Percentiles rank a stretch among this genome's conserved stretches.
Conservation (phyloP, 2,329 filamentous ascomycete species). For the Aspergillus melleus region DNA sequence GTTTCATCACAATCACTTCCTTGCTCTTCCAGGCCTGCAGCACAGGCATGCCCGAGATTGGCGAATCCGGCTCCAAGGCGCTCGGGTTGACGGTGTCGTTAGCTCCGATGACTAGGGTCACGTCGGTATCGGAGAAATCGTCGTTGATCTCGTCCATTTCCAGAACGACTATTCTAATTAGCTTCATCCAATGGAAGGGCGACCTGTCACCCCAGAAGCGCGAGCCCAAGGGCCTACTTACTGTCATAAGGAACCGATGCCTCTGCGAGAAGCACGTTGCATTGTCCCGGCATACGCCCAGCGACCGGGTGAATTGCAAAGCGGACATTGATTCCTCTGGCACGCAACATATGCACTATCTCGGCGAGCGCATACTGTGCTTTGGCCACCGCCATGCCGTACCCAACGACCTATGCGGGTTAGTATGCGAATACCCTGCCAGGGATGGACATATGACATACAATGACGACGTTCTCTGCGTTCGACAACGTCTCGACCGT, state of each 20-base stretch:
- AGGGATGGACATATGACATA: conserved; percentile 22
- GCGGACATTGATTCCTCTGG: conserved; percentile 75
- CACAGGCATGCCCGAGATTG: conserved; percentile 91
- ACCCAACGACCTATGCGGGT: conserved; percentile 64
- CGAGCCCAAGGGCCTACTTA: conserved; percentile 25
- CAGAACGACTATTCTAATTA: conserved; percentile 60
- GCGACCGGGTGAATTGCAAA: conserved; percentile 91
- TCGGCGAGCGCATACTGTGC: conserved; percentile 88
- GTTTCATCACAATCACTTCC: conserved; percentile 90
- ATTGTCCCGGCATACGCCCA: conserved; percentile 89
- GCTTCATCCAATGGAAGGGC: neutral
- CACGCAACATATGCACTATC: conserved; percentile 72
- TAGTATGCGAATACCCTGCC: neutral
- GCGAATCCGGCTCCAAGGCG: conserved; percentile 76
- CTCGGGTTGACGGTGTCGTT: conserved; percentile 94
- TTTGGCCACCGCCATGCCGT: conserved; percentile 93
- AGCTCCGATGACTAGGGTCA: conserved; percentile 85
- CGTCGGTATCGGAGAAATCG: conserved; percentile 80
- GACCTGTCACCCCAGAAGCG: too few relatives aligned
- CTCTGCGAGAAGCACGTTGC: conserved; percentile 86
- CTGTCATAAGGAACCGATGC: conserved; percentile 85
- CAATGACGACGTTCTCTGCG: conserved; percentile 82
- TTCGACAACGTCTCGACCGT: conserved; percentile 73
- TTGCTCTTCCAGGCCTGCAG: conserved; percentile 93
- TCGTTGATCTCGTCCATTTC: conserved; percentile 98